Percentiles rank a stretch among this genome's conserved stretches.
Conservation (phyloP, 768 basidiomycete species). For the Boletus rubropictus region DNA sequence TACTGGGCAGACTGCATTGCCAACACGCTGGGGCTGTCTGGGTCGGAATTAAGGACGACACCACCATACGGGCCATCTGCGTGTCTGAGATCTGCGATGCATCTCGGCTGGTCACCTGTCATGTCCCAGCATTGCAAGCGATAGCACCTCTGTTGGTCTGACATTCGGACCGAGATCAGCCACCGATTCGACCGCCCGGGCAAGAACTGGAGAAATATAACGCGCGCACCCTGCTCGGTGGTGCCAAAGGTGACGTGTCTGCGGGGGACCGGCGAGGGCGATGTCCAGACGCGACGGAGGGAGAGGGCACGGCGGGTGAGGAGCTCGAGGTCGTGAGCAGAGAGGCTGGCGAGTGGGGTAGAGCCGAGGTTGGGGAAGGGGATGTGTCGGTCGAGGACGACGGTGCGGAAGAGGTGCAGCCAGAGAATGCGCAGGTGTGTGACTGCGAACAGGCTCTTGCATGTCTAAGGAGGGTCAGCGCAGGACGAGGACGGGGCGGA, state of each 20-base stretch:
- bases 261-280: conserved; percentile 32
- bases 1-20: conserved; percentile 43
- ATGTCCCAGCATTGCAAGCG: conserved; percentile 58
- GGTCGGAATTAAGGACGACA: conserved; percentile 42
- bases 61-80: conserved; percentile 36
- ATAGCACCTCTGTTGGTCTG: conserved; percentile 22
- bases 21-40: conserved; percentile 30
- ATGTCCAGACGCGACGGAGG: conserved; percentile 48
- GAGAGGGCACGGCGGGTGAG: conserved; percentile 36
- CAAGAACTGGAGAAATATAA: conserved; percentile 44
- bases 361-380: conserved; percentile 41
- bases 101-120: conserved; percentile 26
- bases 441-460: conserved; percentile 35
- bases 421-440: conserved; percentile 49
- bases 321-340: conserved; percentile 41
- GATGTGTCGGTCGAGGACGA: conserved; percentile 38
- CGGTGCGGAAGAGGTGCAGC: conserved; percentile 38
- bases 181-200: conserved; percentile 38
- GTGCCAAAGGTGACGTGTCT: conserved; percentile 24
- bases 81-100: conserved; percentile 37
- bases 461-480: conserved; percentile 36
- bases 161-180: conserved; percentile 42
- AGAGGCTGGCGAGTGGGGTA: conserved; percentile 28
- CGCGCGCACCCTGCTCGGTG: conserved; percentile 27
- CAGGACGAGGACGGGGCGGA: neutral